Base-by-base conservation (phyloP, 140 eudicot genomes). In the Bidens hawaiensis region DNA sequence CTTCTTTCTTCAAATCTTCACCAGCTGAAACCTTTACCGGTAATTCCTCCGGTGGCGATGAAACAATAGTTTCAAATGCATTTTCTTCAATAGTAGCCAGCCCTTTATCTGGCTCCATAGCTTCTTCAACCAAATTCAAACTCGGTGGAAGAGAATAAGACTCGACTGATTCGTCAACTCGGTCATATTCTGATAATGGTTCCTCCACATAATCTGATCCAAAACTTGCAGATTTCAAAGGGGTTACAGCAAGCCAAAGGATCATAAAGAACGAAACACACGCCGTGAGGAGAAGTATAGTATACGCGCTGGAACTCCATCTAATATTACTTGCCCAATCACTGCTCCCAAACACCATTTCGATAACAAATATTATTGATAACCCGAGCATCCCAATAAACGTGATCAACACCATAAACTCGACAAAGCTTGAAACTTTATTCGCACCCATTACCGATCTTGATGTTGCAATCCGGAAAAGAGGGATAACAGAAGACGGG, bases 401-500 rank as follows among this genome's bases (percentile, higher is more conserved):
- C 3, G 82, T 43, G 57, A 76, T 16, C 27, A 88, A 65, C 65
- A 81, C 79, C 17, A 79, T 38, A 38, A 78, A 81, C 71, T 93
- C 95, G n/a, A 76, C 51, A 50, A 73, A 51, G 50, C 65, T 74
- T 25, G 96, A 83, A 49, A 75, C 65, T 66, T 77, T 85, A 61
- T 74, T 21, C 72, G 36, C 69, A 9, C 99, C 95, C 99, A 93
- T 93, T 18, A 93, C 50, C 6, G 96, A 60, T 69, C 79, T 69
- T 63, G 96, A 85, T 5, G 95, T 76, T 64, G 96, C 87, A 25
- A 93, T 74, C 65, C 94, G 81, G 47, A 82, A 93, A 5, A 93
- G 91, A 14, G 95, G 96, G 73, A 93, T 83, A 41, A 85, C 95
- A 45, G 96, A 85, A n/a, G 96, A 83, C 15, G 96, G 99, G 67